A percentile compares a stretch with the other conserved stretches of the same genome.
phyloP scores from a whole-genome alignment of 148 eudicot species.

The Selenicereus undatus region DNA sequence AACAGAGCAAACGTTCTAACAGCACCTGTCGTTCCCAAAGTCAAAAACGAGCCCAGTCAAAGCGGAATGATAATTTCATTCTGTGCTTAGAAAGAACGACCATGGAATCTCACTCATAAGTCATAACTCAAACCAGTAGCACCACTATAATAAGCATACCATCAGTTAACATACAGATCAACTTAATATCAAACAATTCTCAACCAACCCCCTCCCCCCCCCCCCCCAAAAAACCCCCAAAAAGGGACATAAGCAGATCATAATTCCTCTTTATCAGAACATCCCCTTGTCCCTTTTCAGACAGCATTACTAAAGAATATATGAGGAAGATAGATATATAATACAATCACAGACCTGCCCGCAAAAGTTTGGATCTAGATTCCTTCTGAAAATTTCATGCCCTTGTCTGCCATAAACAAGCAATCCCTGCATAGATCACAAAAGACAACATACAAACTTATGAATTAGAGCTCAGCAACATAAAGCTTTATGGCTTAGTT shows the following conservation, averaged over 20 bases:
- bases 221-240: too few relatives aligned
- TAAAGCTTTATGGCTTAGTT: too few relatives aligned
- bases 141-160: neutral
- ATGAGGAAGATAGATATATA: neutral
- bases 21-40: neutral
- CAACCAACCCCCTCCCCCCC: too few relatives aligned
- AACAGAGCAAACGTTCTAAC: too few relatives aligned
- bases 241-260: neutral
- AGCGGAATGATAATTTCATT: neutral
- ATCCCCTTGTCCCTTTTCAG: neutral
- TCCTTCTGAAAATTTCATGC: slow-evolving; percentile 73
- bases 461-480: neutral
- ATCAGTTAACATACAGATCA: neutral
- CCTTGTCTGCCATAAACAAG: slow-evolving; percentile 94
- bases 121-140: neutral
- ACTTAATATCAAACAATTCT: neutral
- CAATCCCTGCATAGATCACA: slow-evolving; percentile 54
- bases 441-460: neutral
- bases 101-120: neutral
- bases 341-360: slow-evolving; percentile 52
- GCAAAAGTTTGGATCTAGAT: slow-evolving; percentile 69
- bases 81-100: neutral
- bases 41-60: neutral
- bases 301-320: neutral
- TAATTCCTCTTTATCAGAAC: neutral